Conservation (phyloP, 2,329 filamentous ascomycete species). For the Fusarium haematococcum region DNA sequence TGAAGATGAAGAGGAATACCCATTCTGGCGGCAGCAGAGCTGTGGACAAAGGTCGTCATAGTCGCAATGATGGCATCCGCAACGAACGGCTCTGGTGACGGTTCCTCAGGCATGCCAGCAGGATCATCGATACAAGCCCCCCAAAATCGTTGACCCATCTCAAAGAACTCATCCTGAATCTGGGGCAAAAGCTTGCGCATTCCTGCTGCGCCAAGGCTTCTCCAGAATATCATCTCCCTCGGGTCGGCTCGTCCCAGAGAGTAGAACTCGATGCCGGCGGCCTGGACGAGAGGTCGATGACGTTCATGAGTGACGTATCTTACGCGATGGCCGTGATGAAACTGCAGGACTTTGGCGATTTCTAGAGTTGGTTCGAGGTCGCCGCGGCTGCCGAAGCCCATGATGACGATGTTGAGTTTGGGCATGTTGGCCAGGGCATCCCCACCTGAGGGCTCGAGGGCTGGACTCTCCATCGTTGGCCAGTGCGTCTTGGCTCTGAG, state of each 20-base stretch:
- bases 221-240: neutral
- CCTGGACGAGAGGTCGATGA: neutral
- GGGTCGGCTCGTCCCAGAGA: neutral
- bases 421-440: neutral
- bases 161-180: neutral
- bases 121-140: neutral
- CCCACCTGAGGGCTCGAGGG: no score
- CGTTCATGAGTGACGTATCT: neutral
- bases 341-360: slow-evolving; percentile 1
- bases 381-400: slow-evolving; percentile 1
- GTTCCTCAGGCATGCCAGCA: neutral
- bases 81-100: neutral
- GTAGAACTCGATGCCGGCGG: neutral
- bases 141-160: neutral
- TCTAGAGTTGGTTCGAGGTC: slow-evolving; percentile 5
- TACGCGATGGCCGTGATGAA: neutral
- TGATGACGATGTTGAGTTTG: slow-evolving; percentile 5
- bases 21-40: neutral
- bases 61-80: neutral
- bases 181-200: neutral
- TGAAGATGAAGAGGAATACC: neutral
- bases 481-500: neutral
- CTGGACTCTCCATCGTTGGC: neutral
- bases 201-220: neutral
- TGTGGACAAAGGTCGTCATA: neutral